Percentiles rank a stretch among this genome's conserved stretches.
These are phyloP conservation scores for Thecaphora thlaspeos DNA, from an alignment of 1,284 basidiomycete species.

Conservation along the genomic window DNA sequence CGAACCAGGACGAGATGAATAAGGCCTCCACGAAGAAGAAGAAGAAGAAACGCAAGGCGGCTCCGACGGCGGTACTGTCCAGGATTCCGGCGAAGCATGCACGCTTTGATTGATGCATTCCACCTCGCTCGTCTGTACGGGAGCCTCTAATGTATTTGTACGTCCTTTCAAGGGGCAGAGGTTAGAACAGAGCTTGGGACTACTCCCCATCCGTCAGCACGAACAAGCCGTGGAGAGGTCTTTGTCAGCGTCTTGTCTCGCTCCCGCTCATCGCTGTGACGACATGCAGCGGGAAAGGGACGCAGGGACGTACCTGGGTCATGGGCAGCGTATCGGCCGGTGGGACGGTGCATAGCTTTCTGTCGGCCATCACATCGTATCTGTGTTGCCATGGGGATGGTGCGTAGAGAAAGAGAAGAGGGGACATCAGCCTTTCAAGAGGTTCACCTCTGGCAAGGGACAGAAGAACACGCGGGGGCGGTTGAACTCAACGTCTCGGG, in stretches of 20 bases:
- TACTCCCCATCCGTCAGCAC: neutral
- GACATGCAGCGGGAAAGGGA: neutral
- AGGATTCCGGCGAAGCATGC: neutral
- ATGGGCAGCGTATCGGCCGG: slow-evolving; percentile 45
- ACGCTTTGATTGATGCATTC: neutral
- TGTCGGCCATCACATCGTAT: slow-evolving; percentile 62
- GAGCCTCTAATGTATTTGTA: no score
- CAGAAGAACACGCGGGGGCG: no score
- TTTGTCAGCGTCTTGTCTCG: no score
- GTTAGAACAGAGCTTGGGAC: neutral
- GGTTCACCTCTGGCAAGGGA: no score
- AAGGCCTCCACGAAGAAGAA: no score
- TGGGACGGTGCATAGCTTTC: slow-evolving; percentile 37
- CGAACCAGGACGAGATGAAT: no score
- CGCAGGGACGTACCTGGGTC: slow-evolving; percentile 17
- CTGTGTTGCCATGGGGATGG: neutral
- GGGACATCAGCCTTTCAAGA: no score
- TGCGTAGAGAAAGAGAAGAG: neutral
- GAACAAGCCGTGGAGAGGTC: slow-evolving; percentile 13
- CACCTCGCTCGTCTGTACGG: no score
- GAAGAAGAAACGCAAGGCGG: no score
- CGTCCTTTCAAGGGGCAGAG: neutral
- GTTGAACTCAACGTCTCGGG: slow-evolving; percentile 71
- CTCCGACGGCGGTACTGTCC: no score
- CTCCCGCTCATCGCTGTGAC: no score